Evolutionary conservation across 2,329 filamentous ascomycete species (phyloP).

Genomic region (Xylaria sp.): DNA sequence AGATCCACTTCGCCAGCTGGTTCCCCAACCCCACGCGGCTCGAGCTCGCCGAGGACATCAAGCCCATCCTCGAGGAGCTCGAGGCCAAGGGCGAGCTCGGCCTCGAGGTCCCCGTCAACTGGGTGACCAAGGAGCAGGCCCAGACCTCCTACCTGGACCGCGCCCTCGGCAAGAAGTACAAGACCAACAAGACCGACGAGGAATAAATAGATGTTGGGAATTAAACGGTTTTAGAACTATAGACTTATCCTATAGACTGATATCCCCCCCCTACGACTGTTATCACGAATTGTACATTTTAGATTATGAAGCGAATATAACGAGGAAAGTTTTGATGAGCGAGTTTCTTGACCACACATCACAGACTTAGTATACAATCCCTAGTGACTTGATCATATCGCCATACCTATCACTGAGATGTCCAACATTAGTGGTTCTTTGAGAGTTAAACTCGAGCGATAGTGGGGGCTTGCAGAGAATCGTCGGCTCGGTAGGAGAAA

Average conservation of each 20-base stretch:
- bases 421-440: not conserved
- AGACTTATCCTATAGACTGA: constrained; percentile 21
- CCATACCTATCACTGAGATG: not conserved
- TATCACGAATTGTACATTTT: constrained; percentile 5
- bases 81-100: constrained; percentile 47
- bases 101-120: constrained; percentile 64
- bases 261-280: not conserved
- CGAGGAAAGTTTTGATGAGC: not conserved
- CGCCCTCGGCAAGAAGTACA: constrained; percentile 70
- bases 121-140: constrained; percentile 55
- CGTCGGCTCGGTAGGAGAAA: not conserved
- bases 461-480: not conserved
- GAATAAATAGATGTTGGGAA: constrained; percentile 14
- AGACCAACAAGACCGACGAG: constrained; percentile 61
- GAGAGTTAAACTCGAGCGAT: not conserved
- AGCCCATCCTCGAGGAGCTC: constrained; percentile 55
- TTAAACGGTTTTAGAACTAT: not conserved
- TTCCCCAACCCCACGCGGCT: constrained; percentile 67
- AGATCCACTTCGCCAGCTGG: constrained; percentile 69
- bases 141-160: constrained; percentile 62
- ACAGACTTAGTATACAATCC: not conserved
- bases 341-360: not conserved
- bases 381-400: not conserved
- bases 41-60: constrained; percentile 62
- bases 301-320: constrained; percentile 10